phyloP scores from a whole-genome alignment of 805 yeast species.

The Kuraishia ogatae region DNA sequence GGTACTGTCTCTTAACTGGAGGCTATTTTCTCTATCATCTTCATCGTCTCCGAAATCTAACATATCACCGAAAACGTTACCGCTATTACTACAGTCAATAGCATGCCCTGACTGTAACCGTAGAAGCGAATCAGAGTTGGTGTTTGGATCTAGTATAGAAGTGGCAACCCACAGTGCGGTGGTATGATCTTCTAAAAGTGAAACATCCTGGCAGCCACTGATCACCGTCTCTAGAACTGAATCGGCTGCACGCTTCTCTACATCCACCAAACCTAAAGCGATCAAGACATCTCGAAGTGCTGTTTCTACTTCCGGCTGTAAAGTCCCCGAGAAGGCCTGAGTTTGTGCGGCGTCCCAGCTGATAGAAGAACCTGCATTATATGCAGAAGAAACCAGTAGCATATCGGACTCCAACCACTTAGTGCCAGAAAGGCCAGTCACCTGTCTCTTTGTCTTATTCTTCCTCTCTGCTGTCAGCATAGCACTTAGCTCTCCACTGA shows the following conservation, averaged over 20 bases:
- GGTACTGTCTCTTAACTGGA: slow-evolving; percentile 13
- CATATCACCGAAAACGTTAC: not conserved
- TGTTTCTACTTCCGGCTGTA: slow-evolving; percentile 15
- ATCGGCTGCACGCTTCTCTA: not conserved
- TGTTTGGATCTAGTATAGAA: not conserved
- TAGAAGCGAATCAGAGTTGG: not conserved
- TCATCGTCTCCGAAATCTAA: not conserved
- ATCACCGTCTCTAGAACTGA: not conserved
- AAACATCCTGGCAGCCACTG: not conserved
- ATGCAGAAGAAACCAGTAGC: not conserved
- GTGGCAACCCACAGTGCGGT: not conserved
- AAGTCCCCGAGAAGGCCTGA: slow-evolving; percentile 10
- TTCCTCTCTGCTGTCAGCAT: not conserved
- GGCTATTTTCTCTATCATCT: slow-evolving; percentile 1
- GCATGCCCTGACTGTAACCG: not conserved
- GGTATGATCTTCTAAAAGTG: not conserved
- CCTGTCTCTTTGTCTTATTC: not conserved
- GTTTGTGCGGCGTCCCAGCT: not conserved
- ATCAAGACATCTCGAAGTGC: slow-evolving; percentile 8
- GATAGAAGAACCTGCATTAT: not conserved
- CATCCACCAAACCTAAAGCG: not conserved
- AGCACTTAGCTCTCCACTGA: not conserved
- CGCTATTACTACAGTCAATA: not conserved
- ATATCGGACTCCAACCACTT: not conserved
- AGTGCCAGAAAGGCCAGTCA: not conserved